phyloP scores from a whole-genome alignment of 257 asterid species.

The Plantago elongata region DNA sequence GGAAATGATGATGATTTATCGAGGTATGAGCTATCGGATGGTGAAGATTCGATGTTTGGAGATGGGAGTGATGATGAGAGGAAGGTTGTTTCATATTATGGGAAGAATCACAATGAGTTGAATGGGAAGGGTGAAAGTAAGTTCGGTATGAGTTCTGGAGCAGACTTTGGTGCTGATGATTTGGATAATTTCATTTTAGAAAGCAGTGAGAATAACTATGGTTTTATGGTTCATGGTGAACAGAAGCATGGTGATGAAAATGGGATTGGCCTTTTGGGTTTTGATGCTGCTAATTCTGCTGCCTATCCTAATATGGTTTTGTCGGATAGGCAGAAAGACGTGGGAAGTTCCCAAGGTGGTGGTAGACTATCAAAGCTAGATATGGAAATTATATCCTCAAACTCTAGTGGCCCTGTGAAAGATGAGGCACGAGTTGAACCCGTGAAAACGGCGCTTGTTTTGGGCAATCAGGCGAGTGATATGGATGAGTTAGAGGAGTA shows the following conservation, averaged over 20 bases:
- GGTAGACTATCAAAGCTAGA: constrained; percentile 20
- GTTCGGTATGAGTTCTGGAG: constrained; percentile 56
- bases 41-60: constrained; percentile 84
- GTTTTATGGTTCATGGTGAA: constrained; percentile 30
- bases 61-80: constrained; percentile 55
- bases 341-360: constrained; percentile 20
- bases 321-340: constrained; percentile 20
- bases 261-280: constrained; percentile 25
- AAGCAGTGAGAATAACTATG: constrained; percentile 32
- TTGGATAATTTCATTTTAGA: constrained; percentile 70
- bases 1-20: constrained; percentile 47
- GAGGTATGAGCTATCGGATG: constrained; percentile 63
- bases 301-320: constrained; percentile 17
- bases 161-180: constrained; percentile 81
- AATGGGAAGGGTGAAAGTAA: constrained; percentile 33
- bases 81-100: constrained; percentile 27
- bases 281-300: constrained; percentile 21
- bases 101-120: constrained; percentile 30
- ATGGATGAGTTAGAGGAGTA: constrained; percentile 38
- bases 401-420: constrained; percentile 19
- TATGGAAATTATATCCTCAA: constrained; percentile 18
- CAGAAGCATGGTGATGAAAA: constrained; percentile 18
- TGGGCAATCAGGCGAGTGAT: constrained; percentile 30
- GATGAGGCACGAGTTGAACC: constrained; percentile 27
- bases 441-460: constrained; percentile 22